These are phyloP conservation scores for Echinosophora koreensis DNA, from an alignment of 306 rosid genomes.

Conservation along the genomic window DNA sequence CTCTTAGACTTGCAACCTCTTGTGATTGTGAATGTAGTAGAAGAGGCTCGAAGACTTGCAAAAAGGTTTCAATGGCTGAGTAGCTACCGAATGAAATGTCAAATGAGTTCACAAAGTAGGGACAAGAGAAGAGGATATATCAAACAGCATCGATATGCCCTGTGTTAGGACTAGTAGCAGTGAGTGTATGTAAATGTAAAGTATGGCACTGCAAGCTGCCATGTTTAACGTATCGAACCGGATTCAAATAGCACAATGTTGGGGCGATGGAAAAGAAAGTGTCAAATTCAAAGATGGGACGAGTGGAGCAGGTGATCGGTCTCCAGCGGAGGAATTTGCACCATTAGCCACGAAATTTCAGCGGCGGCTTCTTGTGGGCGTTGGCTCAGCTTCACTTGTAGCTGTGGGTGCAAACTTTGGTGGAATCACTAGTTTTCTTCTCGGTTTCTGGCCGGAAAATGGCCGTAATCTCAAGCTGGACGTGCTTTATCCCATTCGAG, in stretches of 20 bases:
- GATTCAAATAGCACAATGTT: slow-evolving; percentile 46
- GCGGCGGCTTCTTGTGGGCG: slow-evolving; percentile 71
- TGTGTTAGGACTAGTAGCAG: background rate
- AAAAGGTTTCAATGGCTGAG: no score
- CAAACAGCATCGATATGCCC: background rate
- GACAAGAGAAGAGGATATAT: background rate
- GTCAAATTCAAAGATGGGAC: slow-evolving; percentile 32
- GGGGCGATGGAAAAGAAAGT: slow-evolving; percentile 35
- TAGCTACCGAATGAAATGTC: no score
- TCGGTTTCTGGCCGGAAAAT: slow-evolving; percentile 70
- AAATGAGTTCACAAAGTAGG: background rate
- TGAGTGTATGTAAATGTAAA: background rate
- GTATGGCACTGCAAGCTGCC: slow-evolving; percentile 51
- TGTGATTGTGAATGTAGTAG: background rate
- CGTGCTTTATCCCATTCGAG: slow-evolving; percentile 76
- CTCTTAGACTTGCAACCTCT: background rate
- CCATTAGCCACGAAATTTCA: slow-evolving; percentile 63
- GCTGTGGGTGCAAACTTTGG: slow-evolving; percentile 86
- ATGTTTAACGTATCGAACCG: slow-evolving; percentile 51
- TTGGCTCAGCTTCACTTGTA: slow-evolving; percentile 82
- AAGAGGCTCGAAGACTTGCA: no score
- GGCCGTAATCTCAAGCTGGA: slow-evolving; percentile 75
- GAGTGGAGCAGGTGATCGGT: slow-evolving; percentile 7
- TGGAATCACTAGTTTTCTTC: slow-evolving; percentile 80
- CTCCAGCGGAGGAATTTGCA: slow-evolving; percentile 67